phyloP scores from a whole-genome alignment of 2,329 filamentous ascomycete species.

The Trichophyton schoenleinii region DNA sequence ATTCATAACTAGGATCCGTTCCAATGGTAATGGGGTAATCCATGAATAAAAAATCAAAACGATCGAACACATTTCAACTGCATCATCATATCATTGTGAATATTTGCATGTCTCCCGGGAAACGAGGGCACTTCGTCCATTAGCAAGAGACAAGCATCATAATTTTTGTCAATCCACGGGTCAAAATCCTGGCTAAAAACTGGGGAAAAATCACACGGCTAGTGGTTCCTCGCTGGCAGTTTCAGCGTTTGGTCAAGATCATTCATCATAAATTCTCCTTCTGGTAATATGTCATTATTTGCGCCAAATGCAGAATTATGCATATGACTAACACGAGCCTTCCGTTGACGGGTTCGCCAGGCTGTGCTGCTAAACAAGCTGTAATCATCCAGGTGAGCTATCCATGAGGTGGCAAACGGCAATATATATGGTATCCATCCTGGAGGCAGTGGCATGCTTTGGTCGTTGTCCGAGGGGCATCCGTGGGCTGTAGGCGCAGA shows the following conservation, averaged over 20 bases:
- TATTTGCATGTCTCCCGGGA: conserved; percentile 6
- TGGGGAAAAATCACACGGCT: not conserved
- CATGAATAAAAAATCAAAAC: conserved; percentile 3
- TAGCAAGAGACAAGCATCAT: conserved; percentile 1
- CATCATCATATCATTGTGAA: conserved; percentile 10
- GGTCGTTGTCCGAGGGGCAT: not conserved
- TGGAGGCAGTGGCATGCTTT: not conserved
- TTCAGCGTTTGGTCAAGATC: conserved; percentile 17
- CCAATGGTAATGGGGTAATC: not conserved
- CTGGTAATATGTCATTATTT: conserved; percentile 9
- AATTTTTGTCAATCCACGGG: not conserved
- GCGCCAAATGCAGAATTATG: conserved; percentile 26
- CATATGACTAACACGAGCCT: conserved; percentile 18
- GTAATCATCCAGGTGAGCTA: conserved; percentile 15
- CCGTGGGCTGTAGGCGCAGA: not conserved
- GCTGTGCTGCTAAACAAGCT: conserved; percentile 13
- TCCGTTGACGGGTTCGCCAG: conserved; percentile 22
- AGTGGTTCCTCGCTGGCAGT: conserved; percentile 5
- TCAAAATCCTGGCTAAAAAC: not conserved
- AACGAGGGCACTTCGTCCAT: conserved; percentile 4
- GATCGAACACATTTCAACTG: not conserved
- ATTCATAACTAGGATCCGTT: not conserved
- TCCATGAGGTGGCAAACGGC: conserved; percentile 8
- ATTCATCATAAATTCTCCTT: conserved; percentile 14
- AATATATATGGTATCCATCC: not conserved